Conservation (phyloP, 768 basidiomycete genomes). For the Naganishia randhawae region DNA sequence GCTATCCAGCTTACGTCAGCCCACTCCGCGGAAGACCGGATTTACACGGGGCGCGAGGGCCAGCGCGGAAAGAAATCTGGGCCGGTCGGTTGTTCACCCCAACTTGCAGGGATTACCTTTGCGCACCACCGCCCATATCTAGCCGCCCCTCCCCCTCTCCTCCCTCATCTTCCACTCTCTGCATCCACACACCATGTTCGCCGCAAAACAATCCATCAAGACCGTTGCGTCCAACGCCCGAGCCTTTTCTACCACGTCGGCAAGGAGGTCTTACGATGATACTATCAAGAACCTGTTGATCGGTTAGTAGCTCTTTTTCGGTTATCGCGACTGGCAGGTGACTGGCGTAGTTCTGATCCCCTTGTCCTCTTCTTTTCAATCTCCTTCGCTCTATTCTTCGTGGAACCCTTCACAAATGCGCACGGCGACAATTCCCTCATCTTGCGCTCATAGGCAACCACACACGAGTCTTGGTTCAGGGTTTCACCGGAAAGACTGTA, state of each 20-base stretch:
- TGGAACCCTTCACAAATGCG: not conserved
- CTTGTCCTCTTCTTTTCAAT: not conserved
- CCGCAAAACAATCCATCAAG: conserved; percentile 21
- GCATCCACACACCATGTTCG: conserved; percentile 14
- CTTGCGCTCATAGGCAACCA: conserved; percentile 60
- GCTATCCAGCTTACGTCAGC: too few species aligned
- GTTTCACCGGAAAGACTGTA: conserved; percentile 86
- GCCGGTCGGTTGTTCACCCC: not conserved
- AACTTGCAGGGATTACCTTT: not conserved
- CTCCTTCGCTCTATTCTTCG: not conserved
- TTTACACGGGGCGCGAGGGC: conserved; percentile 3
- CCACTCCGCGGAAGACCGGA: too few species aligned
- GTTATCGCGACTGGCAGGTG: not conserved
- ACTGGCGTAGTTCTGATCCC: too few species aligned
- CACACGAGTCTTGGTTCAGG: conserved; percentile 86
- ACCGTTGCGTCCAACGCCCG: conserved; percentile 51
- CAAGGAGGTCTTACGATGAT: conserved; percentile 75
- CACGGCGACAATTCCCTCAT: not conserved
- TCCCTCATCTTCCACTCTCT: not conserved
- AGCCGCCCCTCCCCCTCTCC: not conserved
- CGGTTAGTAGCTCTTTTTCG: conserved; percentile 39
- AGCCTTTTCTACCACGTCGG: conserved; percentile 72
- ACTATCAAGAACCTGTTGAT: conserved; percentile 88
- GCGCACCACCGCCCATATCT: not conserved
- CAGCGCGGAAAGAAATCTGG: not conserved